phyloP scores from a whole-genome alignment of 257 asterid genomes.

The Solanum okadae region DNA sequence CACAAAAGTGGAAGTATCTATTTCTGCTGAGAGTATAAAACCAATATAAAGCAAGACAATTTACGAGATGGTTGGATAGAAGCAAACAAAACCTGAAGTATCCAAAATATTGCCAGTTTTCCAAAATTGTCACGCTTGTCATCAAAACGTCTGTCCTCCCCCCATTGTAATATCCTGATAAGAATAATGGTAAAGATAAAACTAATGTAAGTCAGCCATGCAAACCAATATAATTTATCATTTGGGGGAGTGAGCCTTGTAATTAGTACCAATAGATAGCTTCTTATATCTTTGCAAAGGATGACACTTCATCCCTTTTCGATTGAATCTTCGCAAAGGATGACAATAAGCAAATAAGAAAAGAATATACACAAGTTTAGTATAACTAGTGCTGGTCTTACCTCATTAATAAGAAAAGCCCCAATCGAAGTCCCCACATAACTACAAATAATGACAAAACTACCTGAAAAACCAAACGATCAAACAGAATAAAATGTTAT shows the following conservation, averaged over 20 bases:
- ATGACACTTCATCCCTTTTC: neutral
- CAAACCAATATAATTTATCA: neutral
- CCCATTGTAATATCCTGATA: constrained; percentile 79
- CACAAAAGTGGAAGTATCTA: neutral
- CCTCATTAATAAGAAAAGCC: constrained; percentile 79
- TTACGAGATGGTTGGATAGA: neutral
- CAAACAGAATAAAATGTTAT: neutral
- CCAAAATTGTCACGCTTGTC: constrained; percentile 72
- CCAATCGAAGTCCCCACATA: constrained; percentile 92
- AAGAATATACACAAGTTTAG: neutral
- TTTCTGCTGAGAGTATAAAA: neutral
- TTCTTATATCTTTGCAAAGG: neutral
- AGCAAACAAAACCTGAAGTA: constrained; percentile 53
- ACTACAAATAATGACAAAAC: constrained; percentile 57
- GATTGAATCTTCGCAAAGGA: neutral
- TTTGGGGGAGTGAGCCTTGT: neutral
- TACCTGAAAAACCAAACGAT: constrained; percentile 42
- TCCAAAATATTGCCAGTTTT: constrained; percentile 77
- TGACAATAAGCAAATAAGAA: neutral
- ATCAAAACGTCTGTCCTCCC: constrained; percentile 94
- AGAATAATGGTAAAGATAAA: neutral
- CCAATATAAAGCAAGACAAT: neutral
- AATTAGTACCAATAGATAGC: neutral
- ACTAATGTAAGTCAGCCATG: neutral
- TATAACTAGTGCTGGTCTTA: neutral